Conservation (phyloP, 805 yeast species). For the Ogataea wickerhamii region DNA sequence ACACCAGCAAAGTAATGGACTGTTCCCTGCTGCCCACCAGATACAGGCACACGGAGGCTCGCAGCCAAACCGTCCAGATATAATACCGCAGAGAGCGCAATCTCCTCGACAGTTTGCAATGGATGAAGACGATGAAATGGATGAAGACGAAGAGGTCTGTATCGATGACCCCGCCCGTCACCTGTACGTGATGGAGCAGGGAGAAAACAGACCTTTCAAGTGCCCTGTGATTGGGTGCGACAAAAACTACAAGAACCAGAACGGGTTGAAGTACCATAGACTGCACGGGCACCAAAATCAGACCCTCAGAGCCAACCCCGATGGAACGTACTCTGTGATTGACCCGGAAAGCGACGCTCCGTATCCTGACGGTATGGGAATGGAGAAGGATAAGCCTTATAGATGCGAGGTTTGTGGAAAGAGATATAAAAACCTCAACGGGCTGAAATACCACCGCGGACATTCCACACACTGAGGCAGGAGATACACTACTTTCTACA, state of each 20-base stretch:
- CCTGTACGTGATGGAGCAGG: constrained; percentile 85
- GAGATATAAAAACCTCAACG: constrained; percentile 92
- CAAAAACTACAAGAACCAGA: constrained; percentile 95
- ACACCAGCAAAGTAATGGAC: constrained; percentile 2
- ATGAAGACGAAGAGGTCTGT: constrained; percentile 47
- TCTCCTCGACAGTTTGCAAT: constrained; percentile 32
- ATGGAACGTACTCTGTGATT: constrained; percentile 87
- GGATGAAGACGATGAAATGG: constrained; percentile 32
- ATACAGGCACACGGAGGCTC: constrained; percentile 16
- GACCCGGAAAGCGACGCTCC: constrained; percentile 90
- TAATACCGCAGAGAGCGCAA: constrained; percentile 11
- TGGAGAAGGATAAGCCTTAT: constrained; percentile 97
- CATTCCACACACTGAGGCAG: constrained; percentile 86
- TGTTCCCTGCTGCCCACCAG: constrained; percentile 18
- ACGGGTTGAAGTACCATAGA: constrained; percentile 93
- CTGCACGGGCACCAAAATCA: constrained; percentile 97
- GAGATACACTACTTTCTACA: too few relatives aligned
- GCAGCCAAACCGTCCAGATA: constrained; percentile 13
- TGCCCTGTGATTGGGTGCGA: constrained; percentile 99
- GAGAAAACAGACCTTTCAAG: constrained; percentile 90
- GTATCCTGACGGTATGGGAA: constrained; percentile 87
- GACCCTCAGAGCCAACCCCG: constrained; percentile 82
- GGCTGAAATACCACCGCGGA: constrained; percentile 94
- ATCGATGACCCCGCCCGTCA: constrained; percentile 97
- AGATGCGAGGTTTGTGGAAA: constrained; percentile 98